Evolutionary conservation across 441 rosid species (phyloP).

Genomic region (Sinapis alba): DNA sequence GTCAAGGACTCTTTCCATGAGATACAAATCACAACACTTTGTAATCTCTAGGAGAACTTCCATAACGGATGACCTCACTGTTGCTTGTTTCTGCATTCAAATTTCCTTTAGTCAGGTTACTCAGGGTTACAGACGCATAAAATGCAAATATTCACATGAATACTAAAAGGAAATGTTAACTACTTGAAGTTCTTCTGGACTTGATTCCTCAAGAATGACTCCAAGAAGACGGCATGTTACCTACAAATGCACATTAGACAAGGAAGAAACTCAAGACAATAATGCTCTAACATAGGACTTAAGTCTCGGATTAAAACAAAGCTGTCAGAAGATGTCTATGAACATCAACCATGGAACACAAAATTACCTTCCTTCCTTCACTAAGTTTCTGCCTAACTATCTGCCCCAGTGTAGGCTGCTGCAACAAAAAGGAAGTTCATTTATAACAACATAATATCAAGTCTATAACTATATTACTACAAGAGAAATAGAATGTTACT

Average conservation of each 20-base stretch:
- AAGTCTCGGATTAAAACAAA: not conserved
- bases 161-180: conserved; percentile 18
- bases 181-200: conserved; percentile 91
- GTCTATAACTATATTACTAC: not conserved
- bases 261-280: conserved; percentile 8
- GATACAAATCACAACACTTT: conserved; percentile 89
- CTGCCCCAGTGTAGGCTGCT: conserved; percentile 90
- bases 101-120: conserved; percentile 21
- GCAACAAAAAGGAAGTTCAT: not conserved
- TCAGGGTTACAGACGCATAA: conserved; percentile 38
- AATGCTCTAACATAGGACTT: not conserved
- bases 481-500: conserved; percentile 38
- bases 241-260: conserved; percentile 45
- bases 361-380: conserved; percentile 92
- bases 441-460: not conserved
- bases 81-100: conserved; percentile 76
- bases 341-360: not conserved
- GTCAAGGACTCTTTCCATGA: conserved; percentile 94
- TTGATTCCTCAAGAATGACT: conserved; percentile 87
- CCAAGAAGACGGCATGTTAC: conserved; percentile 94
- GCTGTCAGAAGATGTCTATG: not conserved
- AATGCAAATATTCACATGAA: not conserved
- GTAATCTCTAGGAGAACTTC: conserved; percentile 93
- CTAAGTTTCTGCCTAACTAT: conserved; percentile 90
- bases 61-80: conserved; percentile 84